Base-by-base conservation (phyloP, 2,329 filamentous ascomycete species). In the Phialemoniopsis sp. region DNA sequence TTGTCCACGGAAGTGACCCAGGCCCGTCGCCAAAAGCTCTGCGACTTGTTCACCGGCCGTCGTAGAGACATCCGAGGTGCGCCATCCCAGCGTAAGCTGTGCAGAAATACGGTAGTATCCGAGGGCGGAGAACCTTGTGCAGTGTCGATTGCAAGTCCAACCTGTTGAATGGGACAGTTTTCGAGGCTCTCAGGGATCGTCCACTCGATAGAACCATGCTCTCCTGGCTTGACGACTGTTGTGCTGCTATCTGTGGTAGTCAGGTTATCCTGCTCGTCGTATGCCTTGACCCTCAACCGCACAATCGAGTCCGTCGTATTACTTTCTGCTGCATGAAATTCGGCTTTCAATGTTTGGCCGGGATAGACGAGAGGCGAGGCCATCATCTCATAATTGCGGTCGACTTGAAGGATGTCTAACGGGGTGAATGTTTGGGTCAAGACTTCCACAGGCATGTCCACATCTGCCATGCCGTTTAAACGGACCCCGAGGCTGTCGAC, bases 291-390 rank as follows among this genome's bases (percentile, higher is more conserved):
- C 4, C 46, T 35, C 15, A 46, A 34, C 7, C 13, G 17, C 6
- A 48, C 47, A 1, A 37, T 12, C 4, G 41, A 31, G 0, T 19
- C 13, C 2, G 30, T 29, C 1, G 35, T 42, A 13, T 42, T 45
- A 3, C 14, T 30, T 2, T 6, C 13, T 4, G 41, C 46, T 1
- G 39, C 38, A 4, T 41, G 40, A 12, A 55, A 29, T 5, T 16
- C 32, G 2, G 47, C 51, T 29, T 32, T 34, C 8, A 56, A 31
- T 14, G 14, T 46, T 37, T 59, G 55, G 8, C 56, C 56, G 1
- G 56, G 51, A 18, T 54, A 59, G 1, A 59, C 34, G 3, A 58
- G 43, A 0, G 56, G 56, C 8, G 55, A 53, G 13, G 50, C 46
- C 17, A 48, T 49, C 6, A 58, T 36, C 10, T 51, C 48, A 38